Conservation (phyloP, 2,329 filamentous ascomycete genomes). For the Cryphonectria carpinicola region DNA sequence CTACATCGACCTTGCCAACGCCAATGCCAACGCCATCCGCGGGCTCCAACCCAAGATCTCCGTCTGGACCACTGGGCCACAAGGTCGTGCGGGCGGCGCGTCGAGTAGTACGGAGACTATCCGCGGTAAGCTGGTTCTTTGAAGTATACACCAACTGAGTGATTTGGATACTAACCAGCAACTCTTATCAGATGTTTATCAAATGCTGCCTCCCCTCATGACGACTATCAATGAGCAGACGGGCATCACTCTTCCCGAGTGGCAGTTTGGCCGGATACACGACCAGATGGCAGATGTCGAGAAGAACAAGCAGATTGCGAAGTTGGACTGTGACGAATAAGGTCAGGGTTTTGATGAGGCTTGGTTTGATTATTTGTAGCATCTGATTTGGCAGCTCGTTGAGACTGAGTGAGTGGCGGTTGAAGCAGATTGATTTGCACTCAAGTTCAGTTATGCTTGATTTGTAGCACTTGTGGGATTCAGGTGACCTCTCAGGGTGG, state of each 20-base stretch:
- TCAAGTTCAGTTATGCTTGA: not conserved
- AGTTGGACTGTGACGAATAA: constrained; percentile 16
- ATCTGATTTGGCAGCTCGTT: not conserved
- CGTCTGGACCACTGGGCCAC: constrained; percentile 79
- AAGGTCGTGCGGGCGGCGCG: constrained; percentile 44
- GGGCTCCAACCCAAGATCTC: constrained; percentile 88
- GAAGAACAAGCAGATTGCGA: constrained; percentile 47
- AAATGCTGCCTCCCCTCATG: constrained; percentile 81
- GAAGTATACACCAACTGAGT: not conserved
- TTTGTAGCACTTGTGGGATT: not conserved
- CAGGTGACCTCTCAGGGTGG: not conserved
- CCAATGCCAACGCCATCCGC: constrained; percentile 75
- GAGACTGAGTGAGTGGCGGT: not conserved
- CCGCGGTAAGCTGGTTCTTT: constrained; percentile 48
- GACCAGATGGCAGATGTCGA: constrained; percentile 39
- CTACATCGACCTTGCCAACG: constrained; percentile 76
- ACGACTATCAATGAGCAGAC: constrained; percentile 89
- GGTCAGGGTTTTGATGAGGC: not conserved
- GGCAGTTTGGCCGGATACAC: constrained; percentile 65
- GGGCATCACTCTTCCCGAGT: constrained; percentile 77
- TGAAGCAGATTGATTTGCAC: not conserved
- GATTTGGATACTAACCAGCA: not conserved
- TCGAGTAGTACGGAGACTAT: constrained; percentile 62
- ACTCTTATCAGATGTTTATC: constrained; percentile 66
- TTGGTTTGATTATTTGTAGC: not conserved